Evolutionary conservation across 2,329 filamentous ascomycete genomes (phyloP).

Genomic region (Remersonia thermophila): DNA sequence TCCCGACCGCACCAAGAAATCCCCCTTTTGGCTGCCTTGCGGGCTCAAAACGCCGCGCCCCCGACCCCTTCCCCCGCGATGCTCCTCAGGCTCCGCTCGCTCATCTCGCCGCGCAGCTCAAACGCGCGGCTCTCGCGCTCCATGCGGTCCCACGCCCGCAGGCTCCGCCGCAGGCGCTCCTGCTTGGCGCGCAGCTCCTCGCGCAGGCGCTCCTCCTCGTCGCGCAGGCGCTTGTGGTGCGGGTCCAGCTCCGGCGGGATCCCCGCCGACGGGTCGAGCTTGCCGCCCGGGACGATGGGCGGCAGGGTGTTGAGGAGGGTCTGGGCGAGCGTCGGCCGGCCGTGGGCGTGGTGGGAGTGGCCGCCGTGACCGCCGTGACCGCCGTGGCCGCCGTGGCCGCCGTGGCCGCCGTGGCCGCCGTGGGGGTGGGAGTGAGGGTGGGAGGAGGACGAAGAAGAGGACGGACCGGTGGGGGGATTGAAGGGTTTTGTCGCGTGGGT

Average conservation of each 20-base stretch:
- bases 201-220: slow-evolving; percentile 46
- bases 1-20: too few relatives aligned
- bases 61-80: slow-evolving; percentile 43
- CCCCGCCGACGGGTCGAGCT: slow-evolving; percentile 36
- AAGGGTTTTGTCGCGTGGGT: slow-evolving; percentile 33
- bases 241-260: slow-evolving; percentile 39
- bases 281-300: slow-evolving; percentile 41
- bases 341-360: too few relatives aligned
- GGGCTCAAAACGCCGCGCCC: slow-evolving; percentile 38
- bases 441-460: slow-evolving; percentile 27
- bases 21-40: too few relatives aligned
- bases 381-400: too few relatives aligned
- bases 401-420: slow-evolving; percentile 19
- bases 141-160: slow-evolving; percentile 41
- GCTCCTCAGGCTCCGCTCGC: slow-evolving; percentile 44
- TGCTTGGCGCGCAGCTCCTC: slow-evolving; percentile 41
- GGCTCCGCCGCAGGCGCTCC: slow-evolving; percentile 40
- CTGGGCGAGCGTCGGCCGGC: slow-evolving; percentile 37
- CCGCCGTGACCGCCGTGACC: too few relatives aligned
- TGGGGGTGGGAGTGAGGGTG: slow-evolving; percentile 10
- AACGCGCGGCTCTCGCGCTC: slow-evolving; percentile 42
- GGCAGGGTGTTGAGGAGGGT: slow-evolving; percentile 39
- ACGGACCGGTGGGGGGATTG: slow-evolving; percentile 45
- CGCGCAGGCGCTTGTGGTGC: slow-evolving; percentile 41
- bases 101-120: slow-evolving; percentile 44